Conservation (phyloP, 2,329 filamentous ascomycete species). For the Aspergillus melleus region DNA sequence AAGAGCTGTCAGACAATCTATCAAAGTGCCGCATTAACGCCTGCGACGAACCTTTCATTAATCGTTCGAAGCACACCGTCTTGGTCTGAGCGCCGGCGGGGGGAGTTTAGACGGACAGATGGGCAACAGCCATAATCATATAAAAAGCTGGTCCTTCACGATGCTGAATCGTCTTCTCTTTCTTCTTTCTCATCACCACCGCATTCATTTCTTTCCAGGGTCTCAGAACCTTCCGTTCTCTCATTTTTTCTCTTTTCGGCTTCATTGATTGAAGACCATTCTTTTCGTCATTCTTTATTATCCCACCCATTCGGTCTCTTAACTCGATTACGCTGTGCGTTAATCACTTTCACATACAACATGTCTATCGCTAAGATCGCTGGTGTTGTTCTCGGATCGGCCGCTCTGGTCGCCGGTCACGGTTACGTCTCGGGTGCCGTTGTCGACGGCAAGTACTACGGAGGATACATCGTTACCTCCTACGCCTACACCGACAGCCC, state of each 20-base stretch:
- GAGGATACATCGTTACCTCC: conserved; percentile 41
- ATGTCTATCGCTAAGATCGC: conserved; percentile 38
- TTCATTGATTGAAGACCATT: conserved; percentile 39
- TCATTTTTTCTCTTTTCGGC: conserved; percentile 25
- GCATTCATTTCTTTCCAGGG: conserved; percentile 31
- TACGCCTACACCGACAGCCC: conserved; percentile 37
- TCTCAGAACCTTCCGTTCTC: conserved; percentile 31
- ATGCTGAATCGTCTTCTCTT: conserved; percentile 9
- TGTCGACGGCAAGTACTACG: conserved; percentile 37
- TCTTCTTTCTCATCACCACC: conserved; percentile 23
- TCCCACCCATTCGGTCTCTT: conserved; percentile 22
- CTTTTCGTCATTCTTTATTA: conserved; percentile 27
- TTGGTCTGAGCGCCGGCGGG: conserved; percentile 13
- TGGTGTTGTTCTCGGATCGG: conserved; percentile 34
- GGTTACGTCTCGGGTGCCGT: conserved; percentile 39
- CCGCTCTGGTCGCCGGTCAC: conserved; percentile 40
- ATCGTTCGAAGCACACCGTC: conserved; percentile 8
- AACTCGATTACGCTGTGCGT: conserved; percentile 34
- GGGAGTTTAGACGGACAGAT: background rate
- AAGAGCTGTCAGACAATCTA: conserved; percentile 15
- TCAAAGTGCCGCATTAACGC: conserved; percentile 18
- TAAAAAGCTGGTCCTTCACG: conserved; percentile 16
- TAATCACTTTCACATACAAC: conserved; percentile 19
- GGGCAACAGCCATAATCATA: conserved; percentile 6
- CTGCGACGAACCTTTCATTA: conserved; percentile 19